phyloP scores from a whole-genome alignment of 1,284 basidiomycete genomes.

The Ganoderma lingzhi region DNA sequence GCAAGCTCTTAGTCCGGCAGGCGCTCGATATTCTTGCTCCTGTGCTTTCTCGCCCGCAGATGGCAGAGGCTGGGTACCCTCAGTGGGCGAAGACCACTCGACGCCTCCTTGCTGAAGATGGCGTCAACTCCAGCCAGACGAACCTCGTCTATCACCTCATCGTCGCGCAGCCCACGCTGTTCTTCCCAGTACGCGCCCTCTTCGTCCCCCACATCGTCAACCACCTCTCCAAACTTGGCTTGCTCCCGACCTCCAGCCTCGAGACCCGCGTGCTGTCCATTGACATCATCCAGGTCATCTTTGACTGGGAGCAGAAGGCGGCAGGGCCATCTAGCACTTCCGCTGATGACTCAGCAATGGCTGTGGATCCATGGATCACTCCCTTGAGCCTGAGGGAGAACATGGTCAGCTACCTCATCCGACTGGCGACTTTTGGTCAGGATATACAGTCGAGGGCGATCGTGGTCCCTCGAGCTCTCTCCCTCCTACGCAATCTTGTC shows the following conservation, averaged over 20 bases:
- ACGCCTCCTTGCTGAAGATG: constrained; percentile 91
- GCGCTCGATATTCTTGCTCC: constrained; percentile 94
- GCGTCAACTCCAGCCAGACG: constrained; percentile 82
- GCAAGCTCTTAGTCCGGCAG: constrained; percentile 84
- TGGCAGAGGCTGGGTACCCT: constrained; percentile 69
- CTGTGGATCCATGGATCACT: constrained; percentile 64
- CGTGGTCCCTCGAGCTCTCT: constrained; percentile 81
- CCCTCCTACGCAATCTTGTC: constrained; percentile 84
- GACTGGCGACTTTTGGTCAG: constrained; percentile 80
- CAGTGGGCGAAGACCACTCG: constrained; percentile 93
- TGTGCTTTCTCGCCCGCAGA: constrained; percentile 73
- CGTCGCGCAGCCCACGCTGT: constrained; percentile 90
- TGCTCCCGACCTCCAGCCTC: constrained; percentile 75
- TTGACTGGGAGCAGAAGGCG: constrained; percentile 85
- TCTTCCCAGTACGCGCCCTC: constrained; percentile 92
- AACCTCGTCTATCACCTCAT: constrained; percentile 93
- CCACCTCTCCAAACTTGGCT: constrained; percentile 88
- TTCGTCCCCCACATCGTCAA: constrained; percentile 98
- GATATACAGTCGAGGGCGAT: constrained; percentile 73
- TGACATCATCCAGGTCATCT: constrained; percentile 88
- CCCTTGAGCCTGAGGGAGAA: constrained; percentile 87
- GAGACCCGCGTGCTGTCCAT: constrained; percentile 88
- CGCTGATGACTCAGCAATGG: constrained; percentile 29
- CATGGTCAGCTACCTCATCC: constrained; percentile 93
- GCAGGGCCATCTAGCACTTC: constrained; percentile 40